These are phyloP conservation scores for Geranomyces variabilis DNA, from an alignment of 192 early-diverging fungal species.

Conservation along the genomic window DNA sequence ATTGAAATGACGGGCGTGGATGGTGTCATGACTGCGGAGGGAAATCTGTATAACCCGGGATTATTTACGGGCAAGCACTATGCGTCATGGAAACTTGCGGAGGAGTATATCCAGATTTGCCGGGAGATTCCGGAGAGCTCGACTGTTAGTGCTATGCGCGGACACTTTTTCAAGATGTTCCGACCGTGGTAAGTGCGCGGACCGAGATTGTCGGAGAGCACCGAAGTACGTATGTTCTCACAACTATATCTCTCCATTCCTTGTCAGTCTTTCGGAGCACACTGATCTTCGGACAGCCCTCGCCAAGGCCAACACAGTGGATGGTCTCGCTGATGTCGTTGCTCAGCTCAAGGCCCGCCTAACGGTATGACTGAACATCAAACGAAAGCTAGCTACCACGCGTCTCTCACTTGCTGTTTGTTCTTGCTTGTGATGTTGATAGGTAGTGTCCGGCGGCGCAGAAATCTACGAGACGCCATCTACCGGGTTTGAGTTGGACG, in stretches of 20 bases:
- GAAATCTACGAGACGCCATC: slow-evolving; percentile 32
- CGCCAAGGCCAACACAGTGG: slow-evolving; percentile 59
- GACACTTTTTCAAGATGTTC: slow-evolving; percentile 94
- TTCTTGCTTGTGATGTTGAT: not conserved
- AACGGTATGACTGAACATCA: slow-evolving; percentile 43
- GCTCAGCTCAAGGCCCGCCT: slow-evolving; percentile 61
- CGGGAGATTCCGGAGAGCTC: slow-evolving; percentile 59
- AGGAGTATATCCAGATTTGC: slow-evolving; percentile 89
- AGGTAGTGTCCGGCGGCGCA: slow-evolving; percentile 48
- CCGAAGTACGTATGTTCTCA: too few relatives aligned
- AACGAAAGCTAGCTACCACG: slow-evolving; percentile 43
- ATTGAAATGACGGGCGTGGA: slow-evolving; percentile 83
- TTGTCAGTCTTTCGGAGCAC: slow-evolving; percentile 67
- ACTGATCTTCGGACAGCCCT: slow-evolving; percentile 79
- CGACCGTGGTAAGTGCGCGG: slow-evolving; percentile 43
- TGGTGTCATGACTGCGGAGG: slow-evolving; percentile 92
- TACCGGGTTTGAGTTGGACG: slow-evolving; percentile 47
- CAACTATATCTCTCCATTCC: not conserved
- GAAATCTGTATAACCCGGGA: slow-evolving; percentile 77
- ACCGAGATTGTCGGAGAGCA: not conserved
- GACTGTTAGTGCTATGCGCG: slow-evolving; percentile 70
- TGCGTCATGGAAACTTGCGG: slow-evolving; percentile 75
- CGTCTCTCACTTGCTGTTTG: too few relatives aligned
- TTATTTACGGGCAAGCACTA: slow-evolving; percentile 73
- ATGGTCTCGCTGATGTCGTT: slow-evolving; percentile 62